Evolutionary conservation across 768 basidiomycete genomes (phyloP), one percentile per base, ranked within the genome.

Genomic region (Cystofilobasidium ferigula): DNA sequence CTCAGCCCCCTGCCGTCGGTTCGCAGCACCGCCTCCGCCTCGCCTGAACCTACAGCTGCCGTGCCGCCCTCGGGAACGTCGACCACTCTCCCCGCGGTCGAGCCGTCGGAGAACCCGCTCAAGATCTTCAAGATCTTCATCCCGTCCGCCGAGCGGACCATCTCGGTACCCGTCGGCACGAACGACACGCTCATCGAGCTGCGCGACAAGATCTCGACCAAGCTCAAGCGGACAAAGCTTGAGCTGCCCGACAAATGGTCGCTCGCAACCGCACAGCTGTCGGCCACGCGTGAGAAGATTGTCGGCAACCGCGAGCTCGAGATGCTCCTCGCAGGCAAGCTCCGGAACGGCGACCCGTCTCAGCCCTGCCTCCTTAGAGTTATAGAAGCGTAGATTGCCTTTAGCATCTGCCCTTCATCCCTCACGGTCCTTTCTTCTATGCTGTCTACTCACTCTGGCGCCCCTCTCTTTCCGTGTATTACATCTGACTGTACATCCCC

Each of bases 211-310:
- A 54, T 54, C 26, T 26, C 51, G 28, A 32, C 30, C 26, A 54
- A 54, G 51, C 51, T 54, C 13, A 16, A n/a, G 51, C 51, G 51
- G 30, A 54, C 51, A 12, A 28, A 54, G 6, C 51, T 54, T 28
- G 51, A 54, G 51, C 20, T 54, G 51, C 51, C 51, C 6, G 51
- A 32, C 51, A 54, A 54, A 28, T 54, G 51, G 51, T 54, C 51
- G 30, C 30, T 54, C 28, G 51, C 51, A 5, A 54, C 51, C 28
- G 51, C 51, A 12, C 51, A 54, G 51, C 51, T 54, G 26, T 54
- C 51, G 20, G 14, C 4, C 51, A 54, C 51, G 51, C 26, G 51
- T 8, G 51, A 54, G 30, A 54, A 54, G 51, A 54, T 54, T 20
- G 51, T 54, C 18, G 51, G 51, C 51, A 28, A 54, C 12, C 8